A percentile compares a stretch with the other conserved stretches of the same genome.
Evolutionary conservation across 306 rosid genomes (phyloP).

Genomic region (Comarum palustre): DNA sequence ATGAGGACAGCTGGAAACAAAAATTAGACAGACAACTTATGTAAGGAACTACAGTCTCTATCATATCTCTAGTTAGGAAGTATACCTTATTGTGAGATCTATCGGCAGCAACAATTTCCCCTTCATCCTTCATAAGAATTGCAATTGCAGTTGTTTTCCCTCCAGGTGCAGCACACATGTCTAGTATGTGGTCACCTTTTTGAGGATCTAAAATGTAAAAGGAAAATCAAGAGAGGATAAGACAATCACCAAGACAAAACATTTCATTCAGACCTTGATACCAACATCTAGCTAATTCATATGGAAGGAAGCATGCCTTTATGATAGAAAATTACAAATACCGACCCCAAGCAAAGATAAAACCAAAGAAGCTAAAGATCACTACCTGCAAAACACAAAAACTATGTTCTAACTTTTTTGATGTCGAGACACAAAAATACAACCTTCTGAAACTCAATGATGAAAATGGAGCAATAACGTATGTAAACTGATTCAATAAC

Average conservation of each 20-base stretch:
- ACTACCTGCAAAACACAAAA: background rate
- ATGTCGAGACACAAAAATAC: background rate
- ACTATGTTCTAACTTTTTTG: background rate
- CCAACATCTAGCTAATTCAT: background rate
- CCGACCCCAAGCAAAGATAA: background rate
- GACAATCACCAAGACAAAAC: background rate
- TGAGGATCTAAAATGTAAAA: constrained; percentile 64
- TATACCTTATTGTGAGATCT: constrained; percentile 95
- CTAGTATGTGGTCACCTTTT: constrained; percentile 78
- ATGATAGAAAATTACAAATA: background rate
- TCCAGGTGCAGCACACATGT: constrained; percentile 99
- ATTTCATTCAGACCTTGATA: background rate
- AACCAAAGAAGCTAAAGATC: background rate
- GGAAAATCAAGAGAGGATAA: constrained; percentile 12
- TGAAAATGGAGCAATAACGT: constrained; percentile 9
- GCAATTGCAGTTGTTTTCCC: constrained; percentile 98
- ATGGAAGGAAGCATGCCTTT: background rate
- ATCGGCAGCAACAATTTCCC: constrained; percentile 86
- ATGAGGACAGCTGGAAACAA: background rate
- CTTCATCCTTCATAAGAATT: constrained; percentile 84
- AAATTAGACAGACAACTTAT: background rate
- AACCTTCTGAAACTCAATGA: background rate
- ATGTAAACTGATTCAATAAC: background rate
- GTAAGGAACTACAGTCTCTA: background rate
- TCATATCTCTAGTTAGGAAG: constrained; percentile 19